Percentiles rank a stretch among this genome's conserved stretches.
Evolutionary conservation across 2,329 filamentous ascomycete species (phyloP).

Genomic region (Fusarium falciforme): DNA sequence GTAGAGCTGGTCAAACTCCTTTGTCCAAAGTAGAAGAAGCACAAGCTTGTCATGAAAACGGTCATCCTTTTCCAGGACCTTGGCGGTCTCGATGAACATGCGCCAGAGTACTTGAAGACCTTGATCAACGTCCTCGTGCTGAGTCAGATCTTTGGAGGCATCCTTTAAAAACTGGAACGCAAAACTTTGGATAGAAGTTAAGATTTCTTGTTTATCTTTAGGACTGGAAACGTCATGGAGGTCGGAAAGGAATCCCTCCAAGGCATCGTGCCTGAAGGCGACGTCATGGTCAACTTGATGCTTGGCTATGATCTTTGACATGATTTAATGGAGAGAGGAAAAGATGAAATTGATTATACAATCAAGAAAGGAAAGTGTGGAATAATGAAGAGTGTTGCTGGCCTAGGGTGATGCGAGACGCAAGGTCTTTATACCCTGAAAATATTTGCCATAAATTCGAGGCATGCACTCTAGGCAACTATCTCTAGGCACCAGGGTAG

Average conservation of each 20-base stretch:
- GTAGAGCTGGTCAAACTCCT: not conserved
- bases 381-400: not conserved
- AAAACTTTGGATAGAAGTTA: not conserved
- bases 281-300: not conserved
- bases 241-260: not conserved
- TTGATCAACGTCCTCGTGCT: not conserved
- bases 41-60: constrained; percentile 13
- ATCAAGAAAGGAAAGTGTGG: not conserved
- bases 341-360: not conserved
- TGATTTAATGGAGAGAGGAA: not conserved
- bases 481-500: not conserved
- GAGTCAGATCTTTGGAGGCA: too few relatives aligned
- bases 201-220: not conserved
- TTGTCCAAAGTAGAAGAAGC: constrained; percentile 1
- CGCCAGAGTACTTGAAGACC: not conserved
- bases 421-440: not conserved
- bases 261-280: not conserved
- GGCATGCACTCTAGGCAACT: not conserved
- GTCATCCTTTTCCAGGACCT: not conserved
- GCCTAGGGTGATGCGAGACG: not conserved
- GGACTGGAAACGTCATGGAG: not conserved
- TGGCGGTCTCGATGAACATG: not conserved
- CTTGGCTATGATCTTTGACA: not conserved
- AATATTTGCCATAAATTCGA: not conserved
- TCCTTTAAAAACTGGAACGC: not conserved